Evolutionary conservation across 352 stramenopile genomes (phyloP), one percentile per base, ranked within the genome.

Genomic region (Phytophthora hybrid): DNA sequence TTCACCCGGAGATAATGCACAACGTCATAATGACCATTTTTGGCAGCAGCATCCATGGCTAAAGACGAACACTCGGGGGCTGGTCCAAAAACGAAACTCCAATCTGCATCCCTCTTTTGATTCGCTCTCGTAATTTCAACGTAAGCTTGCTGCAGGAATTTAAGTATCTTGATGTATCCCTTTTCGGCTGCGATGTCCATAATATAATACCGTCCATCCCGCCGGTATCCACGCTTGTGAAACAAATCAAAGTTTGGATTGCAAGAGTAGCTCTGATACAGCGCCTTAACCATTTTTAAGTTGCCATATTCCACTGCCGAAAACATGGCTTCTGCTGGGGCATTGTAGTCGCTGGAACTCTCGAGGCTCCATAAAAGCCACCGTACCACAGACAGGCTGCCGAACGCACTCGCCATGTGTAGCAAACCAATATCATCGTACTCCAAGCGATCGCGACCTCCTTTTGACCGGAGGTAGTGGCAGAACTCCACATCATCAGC

Each of bases 1-100:
- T 66, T 66, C 18, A 4, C 16, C n/a, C 55, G 44, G 9, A 58
- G 37, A 47, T 44, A 64, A n/a, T 55, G 10, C 37, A 64, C 58
- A 37, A 56, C 18, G 18, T 46, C 26, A 5, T 55, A n/a, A 37
- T 55, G 46, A 0, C 58, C 41, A 9, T 54, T n/a, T 19, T 29
- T 41, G 5, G 58, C 58, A n/a, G 57, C 58, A 32, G 19, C 13
- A 26, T 41, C 21, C 41, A 64, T 64, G 5, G 39, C 58, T 1
- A 13, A 18, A 4, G 39, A 44, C 18, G 58, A n/a, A 34, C 44
- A 32, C 21, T 54, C 4, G 4, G 39, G 44, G 39, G 39, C 14
- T 47, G 39, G 39, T 18, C 39, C 39, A 19, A 47, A 47, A 47
- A 47, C 14, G 16, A 47, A 47, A 18, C 39, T 47, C 39, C 39